Conservation (phyloP, 2,329 filamentous ascomycete genomes). For the Aureobasidium sp. region DNA sequence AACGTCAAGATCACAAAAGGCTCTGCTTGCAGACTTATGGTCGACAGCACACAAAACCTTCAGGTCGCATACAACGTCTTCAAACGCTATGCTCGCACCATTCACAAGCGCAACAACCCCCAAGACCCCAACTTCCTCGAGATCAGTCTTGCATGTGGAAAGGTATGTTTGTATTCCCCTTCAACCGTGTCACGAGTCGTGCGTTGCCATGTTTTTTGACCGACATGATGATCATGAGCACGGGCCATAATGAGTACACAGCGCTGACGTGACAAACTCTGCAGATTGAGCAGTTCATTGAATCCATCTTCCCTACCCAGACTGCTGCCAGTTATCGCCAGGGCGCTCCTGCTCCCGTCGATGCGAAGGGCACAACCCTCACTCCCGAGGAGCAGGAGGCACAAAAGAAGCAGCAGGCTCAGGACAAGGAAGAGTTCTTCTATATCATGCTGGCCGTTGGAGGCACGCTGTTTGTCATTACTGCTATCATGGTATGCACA, state of each 20-base stretch:
- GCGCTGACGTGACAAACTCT: slow-evolving; percentile 9
- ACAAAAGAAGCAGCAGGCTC: slow-evolving; percentile 42
- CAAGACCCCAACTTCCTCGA: slow-evolving; percentile 85
- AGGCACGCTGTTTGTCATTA: slow-evolving; percentile 60
- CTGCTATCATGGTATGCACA: slow-evolving; percentile 66
- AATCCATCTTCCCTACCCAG: slow-evolving; percentile 57
- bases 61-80: slow-evolving; percentile 74
- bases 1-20: slow-evolving; percentile 98
- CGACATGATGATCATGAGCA: background rate
- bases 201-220: background rate
- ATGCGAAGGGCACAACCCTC: slow-evolving; percentile 33
- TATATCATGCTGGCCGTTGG: slow-evolving; percentile 61
- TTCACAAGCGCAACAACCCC: slow-evolving; percentile 90
- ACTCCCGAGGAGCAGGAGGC: slow-evolving; percentile 49
- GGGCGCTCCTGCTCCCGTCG: slow-evolving; percentile 30
- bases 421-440: slow-evolving; percentile 46
- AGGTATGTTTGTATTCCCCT: slow-evolving; percentile 42
- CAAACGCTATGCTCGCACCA: slow-evolving; percentile 65
- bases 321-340: slow-evolving; percentile 48
- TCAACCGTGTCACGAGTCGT: background rate
- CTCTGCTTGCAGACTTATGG: slow-evolving; percentile 84
- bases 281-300: slow-evolving; percentile 17
- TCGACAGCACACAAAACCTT: slow-evolving; percentile 85
- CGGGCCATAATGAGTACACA: background rate
- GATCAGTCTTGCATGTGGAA: slow-evolving; percentile 83